Percentiles rank a stretch among this genome's conserved stretches.
These are phyloP conservation scores for Alternaria rosae DNA, from an alignment of 2,329 filamentous ascomycete species.

Conservation along the genomic window DNA sequence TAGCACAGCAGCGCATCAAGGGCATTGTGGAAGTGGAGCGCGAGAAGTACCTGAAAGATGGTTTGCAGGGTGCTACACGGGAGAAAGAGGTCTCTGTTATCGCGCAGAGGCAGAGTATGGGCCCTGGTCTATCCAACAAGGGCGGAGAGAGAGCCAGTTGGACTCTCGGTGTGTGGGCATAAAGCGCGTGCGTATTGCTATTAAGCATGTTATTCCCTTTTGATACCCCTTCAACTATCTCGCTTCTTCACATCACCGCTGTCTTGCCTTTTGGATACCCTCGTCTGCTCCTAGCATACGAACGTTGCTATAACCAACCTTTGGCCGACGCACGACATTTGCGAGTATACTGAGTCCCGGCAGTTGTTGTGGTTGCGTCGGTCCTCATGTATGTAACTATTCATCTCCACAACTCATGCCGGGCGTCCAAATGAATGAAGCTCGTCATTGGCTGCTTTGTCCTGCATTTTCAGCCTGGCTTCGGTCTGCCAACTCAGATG, in stretches of 20 bases:
- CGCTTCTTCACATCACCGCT: neutral
- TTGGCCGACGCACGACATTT: too few species aligned
- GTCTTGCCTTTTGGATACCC: too few species aligned
- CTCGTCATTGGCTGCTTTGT: too few species aligned
- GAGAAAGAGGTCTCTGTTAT: constrained; percentile 66
- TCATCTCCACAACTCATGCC: too few species aligned
- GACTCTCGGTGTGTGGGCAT: constrained; percentile 52
- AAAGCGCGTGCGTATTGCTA: neutral
- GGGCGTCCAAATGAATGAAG: too few species aligned
- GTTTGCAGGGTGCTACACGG: constrained; percentile 67
- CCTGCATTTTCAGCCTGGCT: too few species aligned
- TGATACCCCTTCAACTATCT: constrained; percentile 17
- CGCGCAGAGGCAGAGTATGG: constrained; percentile 70
- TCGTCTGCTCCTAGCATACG: too few species aligned
- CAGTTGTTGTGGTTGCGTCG: too few species aligned
- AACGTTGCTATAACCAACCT: too few species aligned
- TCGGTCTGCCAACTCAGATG: too few species aligned
- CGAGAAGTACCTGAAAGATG: constrained; percentile 74
- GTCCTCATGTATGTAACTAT: too few species aligned
- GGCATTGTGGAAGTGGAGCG: constrained; percentile 74
- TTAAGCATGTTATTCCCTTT: constrained; percentile 2
- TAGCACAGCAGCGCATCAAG: constrained; percentile 72
- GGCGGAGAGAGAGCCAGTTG: constrained; percentile 48
- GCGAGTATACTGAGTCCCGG: too few species aligned
- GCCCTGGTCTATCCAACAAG: constrained; percentile 53